Evolutionary conservation across 768 basidiomycete genomes (phyloP), one percentile per base, ranked within the genome.

Genomic region (Pleurotus sapidus): DNA sequence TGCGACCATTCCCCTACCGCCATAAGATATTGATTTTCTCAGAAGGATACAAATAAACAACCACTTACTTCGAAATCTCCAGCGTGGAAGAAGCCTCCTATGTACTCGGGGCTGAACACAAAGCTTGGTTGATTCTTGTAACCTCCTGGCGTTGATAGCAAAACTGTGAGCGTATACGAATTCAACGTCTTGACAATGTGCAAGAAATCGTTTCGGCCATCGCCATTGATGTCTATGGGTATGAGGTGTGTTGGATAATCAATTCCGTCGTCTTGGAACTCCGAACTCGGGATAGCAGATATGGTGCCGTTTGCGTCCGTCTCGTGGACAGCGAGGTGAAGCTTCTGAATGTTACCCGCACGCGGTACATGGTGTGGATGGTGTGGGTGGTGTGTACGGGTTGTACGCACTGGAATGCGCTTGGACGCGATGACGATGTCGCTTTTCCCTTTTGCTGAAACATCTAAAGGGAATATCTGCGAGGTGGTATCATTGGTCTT

Each of bases 141-240:
- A 3, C 51, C 51, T 11, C 15, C 20, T 17, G 51, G 11, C 14
- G 34, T 54, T 15, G 51, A 54, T 9, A 43, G 12, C 23, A 54
- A 20, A 8, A 54, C 39, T 2, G 51, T 54, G 11, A 54, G 51
- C 2, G 51, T 54, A 39, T 54, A 24, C 39, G 51, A 54, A 24
- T 25, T 15, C 2, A 42, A 12, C 9, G 51, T 40, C 39, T 54
- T 39, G 23, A 15, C 15, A 37, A 54, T 42, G 20, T 54, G 51
- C 39, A 54, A 54, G 18, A 54, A 54, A 38, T 54, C 51, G 8
- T 42, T 54, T n/a, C 51, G n/a, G 17, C 51, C 51, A 24, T 54
- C 51, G 23, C 51, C 51, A 38, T 54, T 24, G 39, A 54, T 40
- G 11, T 54, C 51, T 20, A 54, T 23, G 9, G 51, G 51, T 18